Base-by-base conservation (phyloP, 148 eudicot species). In the Polygonum aviculare region DNA sequence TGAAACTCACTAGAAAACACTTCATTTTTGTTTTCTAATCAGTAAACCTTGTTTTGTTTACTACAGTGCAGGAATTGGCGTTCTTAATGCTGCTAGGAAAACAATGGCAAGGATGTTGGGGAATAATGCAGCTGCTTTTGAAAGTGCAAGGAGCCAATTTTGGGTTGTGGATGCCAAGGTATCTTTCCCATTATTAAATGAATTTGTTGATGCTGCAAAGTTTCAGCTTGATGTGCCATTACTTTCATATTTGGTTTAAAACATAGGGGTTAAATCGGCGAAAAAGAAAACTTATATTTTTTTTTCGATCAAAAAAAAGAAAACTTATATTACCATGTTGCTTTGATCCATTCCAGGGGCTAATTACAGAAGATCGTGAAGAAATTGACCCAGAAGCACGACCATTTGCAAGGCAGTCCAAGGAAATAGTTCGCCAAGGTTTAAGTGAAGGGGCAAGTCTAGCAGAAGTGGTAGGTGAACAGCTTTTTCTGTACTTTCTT, bases 31-130 rank as follows among this genome's bases (percentile, higher is more conserved):
- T 62, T 41, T 63, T 14, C 5, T 16, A 39, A 6, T 49, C 41
- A 44, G 72, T 59, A 62, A 78, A 52, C 45, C 69, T 76, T 80
- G 57, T 50, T 71, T 3, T 44, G 35, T 40, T 71, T 51, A 65
- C 69, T 83, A 71, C 96, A 94, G 98, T 87, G 98, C 98, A 81
- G 98, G 98, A 75, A 90, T 94, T 69, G 98, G 98, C 55, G 98
- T 94, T 79, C 97, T 94, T 50, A 94, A 94, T 84, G 93, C 98
- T 83, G 98, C 94, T 73, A 89, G 97, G 88, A 89, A 89, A 84
- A 94, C 98, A 40, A 94, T 94, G 98, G 93, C 98, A 78, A 88
- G 98, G 81, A 92, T 94, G 98, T 84, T 89, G 78, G 98, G 98
- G 65, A 85, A 92, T 79, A 92, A 86, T 79, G 91, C 88, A 79